Conservation (phyloP, 2,329 filamentous ascomycete species). For the Septoria petroselini region DNA sequence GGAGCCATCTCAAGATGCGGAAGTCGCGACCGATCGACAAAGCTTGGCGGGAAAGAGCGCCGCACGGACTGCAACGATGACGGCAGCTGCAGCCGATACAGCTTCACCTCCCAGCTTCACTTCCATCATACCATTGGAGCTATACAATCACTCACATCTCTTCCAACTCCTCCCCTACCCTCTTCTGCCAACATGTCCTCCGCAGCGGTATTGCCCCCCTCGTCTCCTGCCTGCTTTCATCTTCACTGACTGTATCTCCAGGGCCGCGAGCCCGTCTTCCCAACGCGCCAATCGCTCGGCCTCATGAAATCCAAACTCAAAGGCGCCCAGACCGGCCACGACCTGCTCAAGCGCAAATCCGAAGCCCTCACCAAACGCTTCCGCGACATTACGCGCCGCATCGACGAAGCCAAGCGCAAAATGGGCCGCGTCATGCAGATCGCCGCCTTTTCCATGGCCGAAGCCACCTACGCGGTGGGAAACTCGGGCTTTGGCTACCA, state of each 20-base stretch:
- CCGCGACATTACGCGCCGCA: conserved; percentile 88
- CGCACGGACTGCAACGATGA: not conserved
- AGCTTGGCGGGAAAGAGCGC: not conserved
- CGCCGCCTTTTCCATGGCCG: conserved; percentile 92
- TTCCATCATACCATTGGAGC: not conserved
- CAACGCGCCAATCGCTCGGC: conserved; percentile 92
- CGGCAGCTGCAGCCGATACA: not conserved
- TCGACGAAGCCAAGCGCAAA: conserved; percentile 98
- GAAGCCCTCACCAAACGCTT: conserved; percentile 87
- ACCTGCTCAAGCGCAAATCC: conserved; percentile 93
- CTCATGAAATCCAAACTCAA: conserved; percentile 98
- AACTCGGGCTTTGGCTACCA: conserved; percentile 89
- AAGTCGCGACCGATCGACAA: conserved; percentile 7
- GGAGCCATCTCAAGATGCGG: conserved; percentile 7
- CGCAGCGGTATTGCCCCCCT: conserved; percentile 30
- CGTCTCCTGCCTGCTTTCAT: no score
- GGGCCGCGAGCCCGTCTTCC: conserved; percentile 95
- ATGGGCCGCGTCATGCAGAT: conserved; percentile 99
- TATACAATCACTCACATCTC: not conserved
- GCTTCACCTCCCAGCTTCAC: not conserved
- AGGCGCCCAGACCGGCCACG: conserved; percentile 74
- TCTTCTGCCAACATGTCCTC: conserved; percentile 25
- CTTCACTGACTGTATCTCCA: no score
- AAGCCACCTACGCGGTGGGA: conserved; percentile 95
- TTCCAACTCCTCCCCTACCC: not conserved